Evolutionary conservation across 139 green algal genomes (phyloP), one percentile per base, ranked within the genome.

Genomic region (Tetradesmus lagerheimii): DNA sequence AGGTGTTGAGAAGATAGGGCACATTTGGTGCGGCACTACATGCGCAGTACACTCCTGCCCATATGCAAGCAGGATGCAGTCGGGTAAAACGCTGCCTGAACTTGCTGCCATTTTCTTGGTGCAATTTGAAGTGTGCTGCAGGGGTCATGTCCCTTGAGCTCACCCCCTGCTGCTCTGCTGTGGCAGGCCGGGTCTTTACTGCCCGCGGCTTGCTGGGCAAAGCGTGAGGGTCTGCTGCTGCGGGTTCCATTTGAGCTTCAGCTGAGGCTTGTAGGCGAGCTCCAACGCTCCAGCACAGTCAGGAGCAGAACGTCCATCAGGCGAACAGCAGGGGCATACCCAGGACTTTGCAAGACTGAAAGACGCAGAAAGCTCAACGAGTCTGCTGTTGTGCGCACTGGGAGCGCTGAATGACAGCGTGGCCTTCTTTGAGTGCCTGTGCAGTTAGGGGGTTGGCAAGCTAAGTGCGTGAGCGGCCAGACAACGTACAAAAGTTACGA

Each of bases 151-250:
- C 25, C 18, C 23, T n/a, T 4, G 8, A 18, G 57, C 57, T 71
- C 8, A 71, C 57, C 57, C 57, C 57, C 31, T 71, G 35, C 25
- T 80, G 53, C 38, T 80, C 83, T 31, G 62, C 64, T 41, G 31
- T 81, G 18, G 83, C 62, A 34, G 57, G 57, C 83, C 45, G 71
- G 53, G 83, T 89, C 20, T 62, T 89, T 64, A 89, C 83, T 27
- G 83, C 83, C 37, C 83, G 83, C 12, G 83, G 83, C 64, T 47
- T 39, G 35, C 50, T 76, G 31, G 82, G 82, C 16, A 88, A 53
- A 47, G 82, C 82, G 53, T 78, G 34, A 6, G 47, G 34, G 37
- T 78, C 82, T 37, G 50, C n/a, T 64, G 34, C 79, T 38, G 41
- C 27, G 27, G 41, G 53, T 6, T 85, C 41, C 79, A 85, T 85